Evolutionary conservation across 2,329 filamentous ascomycete species (phyloP), one percentile per base, ranked within the genome.

Genomic region (Phialocephala subalpina): DNA sequence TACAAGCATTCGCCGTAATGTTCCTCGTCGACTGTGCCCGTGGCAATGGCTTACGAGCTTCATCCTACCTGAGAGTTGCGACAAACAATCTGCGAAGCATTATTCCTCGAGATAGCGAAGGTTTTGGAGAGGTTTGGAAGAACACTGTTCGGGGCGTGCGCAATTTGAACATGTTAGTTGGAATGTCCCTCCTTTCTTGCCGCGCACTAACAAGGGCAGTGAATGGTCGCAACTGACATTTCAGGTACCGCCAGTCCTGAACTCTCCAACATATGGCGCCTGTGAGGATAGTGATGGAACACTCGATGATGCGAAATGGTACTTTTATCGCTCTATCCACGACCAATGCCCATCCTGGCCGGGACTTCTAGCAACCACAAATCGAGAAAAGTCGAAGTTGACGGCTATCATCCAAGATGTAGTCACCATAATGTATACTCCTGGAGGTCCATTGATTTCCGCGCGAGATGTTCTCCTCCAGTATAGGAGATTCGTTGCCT

Each of bases 161-260:
- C 27, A 74, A 72, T 55, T 69, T 79, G 61, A 75, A 73, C 53
- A 71, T 76, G 77, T 79, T 63, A 72, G 76, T 73, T 49, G 9
- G 7, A 14, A 64, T 2, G 11, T 8, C 18, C 38, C 16, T 18
- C 5, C 12, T 35, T 20, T 12, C n/a, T 27, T 20, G 33, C 27
- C 25, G 35, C 35, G 29, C 40, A 66, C 72, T 77, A 70, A 77
- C 61, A 38, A 29, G 52, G 18, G 40, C 49, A 78, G 76, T 65
- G 75, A 77, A 66, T 78, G 77, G 77, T 72, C 74, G 33, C 74
- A 74, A 47, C 67, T 75, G 45, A 77, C 75, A 7, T 78, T 74
- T 52, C 72, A 76, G 42, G 64, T 68, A 11, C 72, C 76, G 9
- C 59, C 60, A 11, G 55, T 42, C 0, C 9, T 72, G 12, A 61